These are phyloP conservation scores for Trichothecium sympodiale DNA, from an alignment of 2,329 filamentous ascomycete genomes.

Conservation along the genomic window DNA sequence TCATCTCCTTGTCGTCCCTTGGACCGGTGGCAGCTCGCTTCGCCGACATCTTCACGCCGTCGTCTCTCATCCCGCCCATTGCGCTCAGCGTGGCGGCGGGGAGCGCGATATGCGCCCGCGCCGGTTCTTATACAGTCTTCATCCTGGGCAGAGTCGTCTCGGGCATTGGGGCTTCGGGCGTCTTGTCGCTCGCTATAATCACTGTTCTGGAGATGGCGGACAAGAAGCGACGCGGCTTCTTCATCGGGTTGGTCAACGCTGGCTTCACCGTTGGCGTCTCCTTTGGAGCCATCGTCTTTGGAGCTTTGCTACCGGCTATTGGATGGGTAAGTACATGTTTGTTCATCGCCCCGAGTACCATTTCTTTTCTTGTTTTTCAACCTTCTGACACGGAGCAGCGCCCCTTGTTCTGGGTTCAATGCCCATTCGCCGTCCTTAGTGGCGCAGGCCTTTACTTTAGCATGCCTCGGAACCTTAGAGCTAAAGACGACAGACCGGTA, in stretches of 20 bases:
- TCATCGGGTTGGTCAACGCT: conserved; percentile 63
- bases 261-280: conserved; percentile 63
- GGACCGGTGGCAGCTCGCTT: conserved; percentile 63
- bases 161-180: conserved; percentile 59
- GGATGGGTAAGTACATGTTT: conserved; percentile 52
- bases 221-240: conserved; percentile 57
- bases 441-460: conserved; percentile 53
- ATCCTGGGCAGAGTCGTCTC: conserved; percentile 57
- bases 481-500: conserved; percentile 10
- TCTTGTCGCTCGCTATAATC: conserved; percentile 64
- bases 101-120: conserved; percentile 51
- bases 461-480: conserved; percentile 35
- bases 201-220: conserved; percentile 64
- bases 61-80: conserved; percentile 51
- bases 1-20: conserved; percentile 50
- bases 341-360: background rate
- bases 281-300: conserved; percentile 59
- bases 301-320: conserved; percentile 47
- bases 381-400: conserved; percentile 33
- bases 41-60: conserved; percentile 61
- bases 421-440: conserved; percentile 49
- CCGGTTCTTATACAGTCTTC: conserved; percentile 49
- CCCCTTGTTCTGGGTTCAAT: conserved; percentile 62
- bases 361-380: too few species aligned
- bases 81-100: conserved; percentile 49